phyloP scores from a whole-genome alignment of 2,329 filamentous ascomycete genomes.

The Endocalyx cinctus region DNA sequence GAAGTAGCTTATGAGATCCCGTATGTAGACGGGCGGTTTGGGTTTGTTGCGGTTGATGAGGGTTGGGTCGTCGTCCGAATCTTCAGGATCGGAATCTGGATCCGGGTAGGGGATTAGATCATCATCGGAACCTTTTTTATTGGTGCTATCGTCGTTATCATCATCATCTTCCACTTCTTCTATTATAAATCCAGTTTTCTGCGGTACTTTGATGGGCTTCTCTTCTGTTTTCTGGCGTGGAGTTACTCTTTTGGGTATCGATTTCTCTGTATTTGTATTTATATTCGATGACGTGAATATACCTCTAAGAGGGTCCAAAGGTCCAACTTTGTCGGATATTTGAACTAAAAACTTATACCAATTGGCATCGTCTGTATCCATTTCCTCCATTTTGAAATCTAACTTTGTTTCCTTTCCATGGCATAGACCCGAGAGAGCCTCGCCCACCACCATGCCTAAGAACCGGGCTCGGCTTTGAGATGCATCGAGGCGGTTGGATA shows the following conservation, averaged over 20 bases:
- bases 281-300: conserved; percentile 18
- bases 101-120: conserved; percentile 77
- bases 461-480: conserved; percentile 73
- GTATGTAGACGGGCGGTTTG: conserved; percentile 82
- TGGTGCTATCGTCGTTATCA: conserved; percentile 54
- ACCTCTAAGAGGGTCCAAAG: conserved; percentile 44
- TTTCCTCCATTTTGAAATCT: conserved; percentile 80
- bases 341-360: conserved; percentile 68
- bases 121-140: too few species aligned
- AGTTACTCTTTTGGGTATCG: too few species aligned
- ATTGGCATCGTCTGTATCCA: conserved; percentile 63
- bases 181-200: conserved; percentile 46
- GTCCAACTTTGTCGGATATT: conserved; percentile 59
- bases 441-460: conserved; percentile 83
- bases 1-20: conserved; percentile 75
- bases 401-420: conserved; percentile 68
- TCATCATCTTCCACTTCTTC: conserved; percentile 62
- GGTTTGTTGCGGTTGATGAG: conserved; percentile 79
- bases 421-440: conserved; percentile 59
- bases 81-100: conserved; percentile 81
- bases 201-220: conserved; percentile 19
- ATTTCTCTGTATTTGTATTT: too few species aligned
- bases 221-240: too few species aligned
- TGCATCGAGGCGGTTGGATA: conserved; percentile 80
- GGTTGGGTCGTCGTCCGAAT: conserved; percentile 90